Base-by-base conservation (phyloP, 2,329 filamentous ascomycete genomes). In the Ceratocystis harringtonii region DNA sequence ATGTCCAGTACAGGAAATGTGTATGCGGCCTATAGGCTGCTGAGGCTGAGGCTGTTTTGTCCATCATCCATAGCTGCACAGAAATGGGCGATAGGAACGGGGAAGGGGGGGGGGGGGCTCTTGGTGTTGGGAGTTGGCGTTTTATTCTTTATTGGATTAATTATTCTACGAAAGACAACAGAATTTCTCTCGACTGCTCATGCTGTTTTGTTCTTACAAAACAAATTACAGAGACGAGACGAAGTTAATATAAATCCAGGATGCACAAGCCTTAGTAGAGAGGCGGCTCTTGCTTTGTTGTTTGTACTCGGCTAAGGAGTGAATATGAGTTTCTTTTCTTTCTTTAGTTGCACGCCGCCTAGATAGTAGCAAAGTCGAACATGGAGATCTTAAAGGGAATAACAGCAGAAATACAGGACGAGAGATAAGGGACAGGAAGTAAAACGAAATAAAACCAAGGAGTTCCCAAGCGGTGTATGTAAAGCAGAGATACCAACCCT, bases 11-110 rank as follows among this genome's bases (percentile, higher is more conserved):
- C 74, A 83, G 63, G 77, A 78, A 10, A 65, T 75, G 25, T 92
- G 87, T 71, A 79, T 84, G 30, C 78, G 83, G 8, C 89, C 90
- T 0, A 78, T 74, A 60, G 84, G 84, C 0, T 90, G 87, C 69
- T 83, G 84, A 69, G 75, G 87, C 69, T 83, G 84, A 69, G 75
- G 12, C 1, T 50, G 50, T 28, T 19, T 25, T 15, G 52, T 6
- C 3, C 22, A 28, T 30, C 7, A 17, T 17, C 2, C 4, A 17
- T 57, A 28, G 6, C 4, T 57, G 10, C 17, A 12, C 6, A 17
- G 28, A 15, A 32, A 25, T 58, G 28, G 28, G 55, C 28, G 28
- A 4, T 41, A 15, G 36, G 36, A 15, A 41, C 32, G 8, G 32
- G 36, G 36, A 12, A 41, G 8, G 10, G 32, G 36, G 36, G 3